phyloP scores from a whole-genome alignment of 2,329 filamentous ascomycete genomes.

The Clonostachys chloroleuca region DNA sequence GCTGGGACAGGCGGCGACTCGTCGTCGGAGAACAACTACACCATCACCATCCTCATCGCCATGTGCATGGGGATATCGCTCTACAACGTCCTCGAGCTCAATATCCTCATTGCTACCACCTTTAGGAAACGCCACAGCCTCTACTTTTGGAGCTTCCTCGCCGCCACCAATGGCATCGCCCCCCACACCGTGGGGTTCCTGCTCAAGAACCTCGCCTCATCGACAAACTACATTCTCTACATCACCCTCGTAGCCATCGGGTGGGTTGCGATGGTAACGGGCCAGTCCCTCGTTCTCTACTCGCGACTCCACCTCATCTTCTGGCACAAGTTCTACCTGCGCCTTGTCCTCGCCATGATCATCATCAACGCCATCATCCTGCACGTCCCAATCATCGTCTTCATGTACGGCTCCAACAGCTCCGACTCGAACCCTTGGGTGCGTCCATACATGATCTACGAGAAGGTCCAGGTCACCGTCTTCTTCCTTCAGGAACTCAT shows the following conservation, averaged over 20 bases:
- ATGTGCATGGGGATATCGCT: slow-evolving; percentile 18
- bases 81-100: slow-evolving; percentile 27
- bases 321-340: slow-evolving; percentile 39
- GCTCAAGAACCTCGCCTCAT: slow-evolving; percentile 24
- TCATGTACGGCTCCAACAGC: slow-evolving; percentile 43
- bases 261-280: slow-evolving; percentile 46
- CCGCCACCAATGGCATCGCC: slow-evolving; percentile 22
- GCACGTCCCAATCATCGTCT: slow-evolving; percentile 44
- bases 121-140: slow-evolving; percentile 22
- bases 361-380: slow-evolving; percentile 43
- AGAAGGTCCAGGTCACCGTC: slow-evolving; percentile 46
- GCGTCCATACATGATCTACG: slow-evolving; percentile 23
- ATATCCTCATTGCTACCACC: slow-evolving; percentile 17
- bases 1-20: too few relatives aligned
- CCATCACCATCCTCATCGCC: not conserved
- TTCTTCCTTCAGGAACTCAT: slow-evolving; percentile 47
- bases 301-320: slow-evolving; percentile 54
- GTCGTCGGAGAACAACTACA: too few relatives aligned
- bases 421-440: slow-evolving; percentile 8
- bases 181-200: slow-evolving; percentile 32
- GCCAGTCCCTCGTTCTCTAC: slow-evolving; percentile 54
- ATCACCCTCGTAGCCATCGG: slow-evolving; percentile 3
- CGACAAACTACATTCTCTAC: slow-evolving; percentile 2
- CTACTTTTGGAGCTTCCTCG: slow-evolving; percentile 30
- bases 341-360: slow-evolving; percentile 48